Evolutionary conservation across 2,329 filamentous ascomycete species (phyloP).

Genomic region (Calcarisporium arbuscula): DNA sequence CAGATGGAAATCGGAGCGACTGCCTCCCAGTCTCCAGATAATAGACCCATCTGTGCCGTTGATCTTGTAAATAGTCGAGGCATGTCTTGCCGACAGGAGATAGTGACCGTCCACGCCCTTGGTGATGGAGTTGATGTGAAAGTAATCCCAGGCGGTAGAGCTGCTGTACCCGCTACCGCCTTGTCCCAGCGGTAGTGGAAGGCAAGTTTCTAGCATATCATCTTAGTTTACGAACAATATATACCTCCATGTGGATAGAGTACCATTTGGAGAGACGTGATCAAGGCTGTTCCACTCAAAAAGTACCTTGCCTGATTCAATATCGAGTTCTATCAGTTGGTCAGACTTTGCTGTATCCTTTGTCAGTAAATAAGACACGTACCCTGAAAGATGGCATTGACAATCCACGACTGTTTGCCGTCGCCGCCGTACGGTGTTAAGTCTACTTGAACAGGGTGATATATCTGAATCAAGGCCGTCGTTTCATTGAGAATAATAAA

Average conservation of each 20-base stretch:
- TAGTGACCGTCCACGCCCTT: constrained; percentile 43
- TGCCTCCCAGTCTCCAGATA: constrained; percentile 47
- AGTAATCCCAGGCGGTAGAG: constrained; percentile 44
- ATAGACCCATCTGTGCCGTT: constrained; percentile 40
- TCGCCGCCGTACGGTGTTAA: constrained; percentile 37
- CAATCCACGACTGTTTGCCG: constrained; percentile 45
- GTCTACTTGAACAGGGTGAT: constrained; percentile 39
- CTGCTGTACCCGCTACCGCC: constrained; percentile 22
- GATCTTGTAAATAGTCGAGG: constrained; percentile 41
- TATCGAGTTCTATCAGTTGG: constrained; percentile 31
- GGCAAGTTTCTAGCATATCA: constrained; percentile 40
- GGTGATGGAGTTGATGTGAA: constrained; percentile 53
- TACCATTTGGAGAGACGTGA: constrained; percentile 18
- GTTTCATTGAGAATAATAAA: constrained; percentile 46
- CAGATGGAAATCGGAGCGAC: constrained; percentile 32
- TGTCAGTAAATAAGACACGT: constrained; percentile 13
- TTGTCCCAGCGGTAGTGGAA: constrained; percentile 40
- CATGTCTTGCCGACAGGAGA: constrained; percentile 46
- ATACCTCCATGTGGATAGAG: too few species aligned
- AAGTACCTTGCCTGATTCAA: constrained; percentile 36
- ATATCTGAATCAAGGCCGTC: constrained; percentile 46
- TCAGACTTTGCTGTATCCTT: constrained; percentile 13
- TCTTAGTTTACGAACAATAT: too few species aligned
- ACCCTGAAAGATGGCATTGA: constrained; percentile 42
- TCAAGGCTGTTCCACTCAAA: constrained; percentile 35